These are phyloP conservation scores for Xylaria telfairii DNA, from an alignment of 495 filamentous ascomycete genomes.

Conservation along the genomic window DNA sequence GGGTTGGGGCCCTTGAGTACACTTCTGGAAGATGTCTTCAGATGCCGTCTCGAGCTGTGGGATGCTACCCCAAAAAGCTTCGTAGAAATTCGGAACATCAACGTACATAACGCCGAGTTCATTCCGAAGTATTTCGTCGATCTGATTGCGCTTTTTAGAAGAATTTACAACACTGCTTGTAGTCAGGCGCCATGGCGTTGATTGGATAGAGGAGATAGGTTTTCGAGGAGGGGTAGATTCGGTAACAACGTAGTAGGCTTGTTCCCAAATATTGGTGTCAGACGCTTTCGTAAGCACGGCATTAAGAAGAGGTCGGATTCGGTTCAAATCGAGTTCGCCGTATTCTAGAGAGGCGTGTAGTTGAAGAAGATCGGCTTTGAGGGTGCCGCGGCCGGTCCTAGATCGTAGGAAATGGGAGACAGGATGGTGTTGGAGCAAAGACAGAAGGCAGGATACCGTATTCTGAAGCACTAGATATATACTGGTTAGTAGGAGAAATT, in stretches of 20 bases:
- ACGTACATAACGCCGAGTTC: slow-evolving; percentile 46
- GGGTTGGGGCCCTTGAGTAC: slow-evolving; percentile 39
- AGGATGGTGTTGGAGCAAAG: too few species aligned
- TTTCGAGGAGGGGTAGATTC: slow-evolving; percentile 42
- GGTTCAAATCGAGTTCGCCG: slow-evolving; percentile 31
- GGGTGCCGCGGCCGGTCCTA: too few species aligned
- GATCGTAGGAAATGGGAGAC: too few species aligned
- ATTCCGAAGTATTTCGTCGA: slow-evolving; percentile 45
- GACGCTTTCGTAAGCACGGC: slow-evolving; percentile 26
- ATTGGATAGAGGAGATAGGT: slow-evolving; percentile 37
- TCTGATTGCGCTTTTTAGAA: slow-evolving; percentile 44
- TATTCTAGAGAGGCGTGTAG: too few species aligned
- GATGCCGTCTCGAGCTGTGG: slow-evolving; percentile 39
- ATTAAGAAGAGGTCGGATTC: slow-evolving; percentile 31
- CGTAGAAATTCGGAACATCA: slow-evolving; percentile 41
- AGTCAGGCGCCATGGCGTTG: slow-evolving; percentile 49
- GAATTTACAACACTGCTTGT: slow-evolving; percentile 48
- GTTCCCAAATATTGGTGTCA: slow-evolving; percentile 40
- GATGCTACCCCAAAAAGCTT: slow-evolving; percentile 45
- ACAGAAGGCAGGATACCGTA: too few species aligned
- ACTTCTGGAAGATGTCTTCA: slow-evolving; percentile 46
- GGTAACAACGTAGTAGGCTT: slow-evolving; percentile 40
- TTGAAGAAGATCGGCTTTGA: too few species aligned
- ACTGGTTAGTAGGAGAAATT: too few species aligned
- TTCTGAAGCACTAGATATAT: too few species aligned